Percentiles rank a stretch among this genome's conserved stretches.
Conservation (phyloP, 148 eudicot genomes). For the Rhododendron mucronatum region DNA sequence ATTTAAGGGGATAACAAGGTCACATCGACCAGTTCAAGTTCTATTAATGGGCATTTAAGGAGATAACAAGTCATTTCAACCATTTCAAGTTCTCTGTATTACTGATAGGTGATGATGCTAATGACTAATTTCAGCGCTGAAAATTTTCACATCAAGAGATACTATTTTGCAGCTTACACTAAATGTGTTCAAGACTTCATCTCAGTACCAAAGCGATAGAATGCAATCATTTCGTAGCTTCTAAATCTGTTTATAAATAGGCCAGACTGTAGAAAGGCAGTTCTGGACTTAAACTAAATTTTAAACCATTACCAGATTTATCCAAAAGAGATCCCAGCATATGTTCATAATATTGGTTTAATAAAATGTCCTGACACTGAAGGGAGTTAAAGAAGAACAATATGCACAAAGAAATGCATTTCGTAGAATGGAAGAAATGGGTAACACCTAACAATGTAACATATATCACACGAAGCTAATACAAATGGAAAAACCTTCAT, state of each 20-base stretch:
- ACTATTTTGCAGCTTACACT: background rate
- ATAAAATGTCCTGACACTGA: background rate
- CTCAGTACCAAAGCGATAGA: background rate
- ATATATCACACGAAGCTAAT: background rate
- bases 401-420: background rate
- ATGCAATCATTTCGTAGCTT: slow-evolving; percentile 3
- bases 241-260: background rate
- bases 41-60: background rate
- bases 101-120: too few species aligned
- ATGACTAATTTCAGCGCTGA: too few species aligned
- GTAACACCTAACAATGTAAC: background rate
- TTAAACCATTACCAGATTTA: background rate
- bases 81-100: background rate
- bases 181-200: background rate
- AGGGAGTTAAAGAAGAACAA: background rate
- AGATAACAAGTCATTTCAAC: background rate
- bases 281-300: background rate
- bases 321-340: background rate
- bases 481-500: background rate
- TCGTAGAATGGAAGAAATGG: background rate
- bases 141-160: too few species aligned
- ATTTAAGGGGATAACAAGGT: background rate
- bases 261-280: background rate
- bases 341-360: background rate
- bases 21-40: background rate